Evolutionary conservation across 306 rosid species (phyloP).

Genomic region (Dalbergia cultrata): DNA sequence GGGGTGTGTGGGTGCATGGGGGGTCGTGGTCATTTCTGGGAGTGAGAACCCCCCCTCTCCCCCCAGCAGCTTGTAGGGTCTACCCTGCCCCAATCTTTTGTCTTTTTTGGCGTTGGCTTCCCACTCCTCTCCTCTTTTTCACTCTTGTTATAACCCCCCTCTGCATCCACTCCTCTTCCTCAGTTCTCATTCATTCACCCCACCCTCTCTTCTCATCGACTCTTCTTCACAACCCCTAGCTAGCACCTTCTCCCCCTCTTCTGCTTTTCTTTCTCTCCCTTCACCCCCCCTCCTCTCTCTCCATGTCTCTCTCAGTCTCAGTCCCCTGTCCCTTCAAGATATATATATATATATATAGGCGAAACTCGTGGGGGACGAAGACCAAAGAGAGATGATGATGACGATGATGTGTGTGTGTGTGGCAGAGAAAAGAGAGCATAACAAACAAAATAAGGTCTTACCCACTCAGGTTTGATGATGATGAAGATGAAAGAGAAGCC

Average conservation of each 20-base stretch:
- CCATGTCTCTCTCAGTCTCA: slow-evolving; percentile 29
- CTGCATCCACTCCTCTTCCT: slow-evolving; percentile 1
- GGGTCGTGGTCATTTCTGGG: slow-evolving; percentile 92
- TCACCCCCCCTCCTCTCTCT: background rate
- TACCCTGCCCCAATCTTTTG: slow-evolving; percentile 65
- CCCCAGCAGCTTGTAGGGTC: slow-evolving; percentile 51
- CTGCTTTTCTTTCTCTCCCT: background rate
- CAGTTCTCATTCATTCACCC: slow-evolving; percentile 51
- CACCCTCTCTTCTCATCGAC: slow-evolving; percentile 20
- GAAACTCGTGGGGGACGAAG: slow-evolving; percentile 73
- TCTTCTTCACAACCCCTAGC: no score
- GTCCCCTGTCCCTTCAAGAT: slow-evolving; percentile 56
- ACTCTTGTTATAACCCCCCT: slow-evolving; percentile 63
- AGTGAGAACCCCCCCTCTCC: slow-evolving; percentile 49
- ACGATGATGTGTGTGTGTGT: background rate
- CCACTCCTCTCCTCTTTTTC: slow-evolving; percentile 1
- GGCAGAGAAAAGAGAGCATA: background rate
- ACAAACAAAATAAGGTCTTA: background rate
- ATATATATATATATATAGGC: no score
- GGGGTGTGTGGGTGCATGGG: slow-evolving; percentile 61
- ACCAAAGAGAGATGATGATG: background rate
- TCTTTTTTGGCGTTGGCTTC: slow-evolving; percentile 64
- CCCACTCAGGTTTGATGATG: no score
- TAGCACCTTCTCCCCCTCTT: background rate
- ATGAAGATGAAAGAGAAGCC: no score